Evolutionary conservation across 2,329 filamentous ascomycete species (phyloP), one percentile per base, ranked within the genome.

Genomic region (Fusarium sp.): DNA sequence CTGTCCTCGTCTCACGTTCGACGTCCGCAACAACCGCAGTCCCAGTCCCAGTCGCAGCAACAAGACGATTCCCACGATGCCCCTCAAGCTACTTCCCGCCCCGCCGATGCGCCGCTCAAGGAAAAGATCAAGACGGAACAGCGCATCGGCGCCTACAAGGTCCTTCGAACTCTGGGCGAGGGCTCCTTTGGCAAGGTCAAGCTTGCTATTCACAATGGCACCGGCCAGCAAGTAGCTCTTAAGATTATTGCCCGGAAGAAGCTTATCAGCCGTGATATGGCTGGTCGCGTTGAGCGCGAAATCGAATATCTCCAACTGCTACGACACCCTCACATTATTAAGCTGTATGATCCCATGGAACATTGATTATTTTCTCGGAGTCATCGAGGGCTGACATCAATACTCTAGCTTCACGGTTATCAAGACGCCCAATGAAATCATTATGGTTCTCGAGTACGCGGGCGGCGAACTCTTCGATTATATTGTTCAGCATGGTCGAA

Each of bases 161-260:
- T 98, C 61, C 87, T 97, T 74, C 91, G 91, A 79, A 98, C 95
- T 18, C 87, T 99, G 16, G 96, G 96, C 60, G 96, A 99, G 83
- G 96, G 96, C 49, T 98, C 95, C 5, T 99, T 99, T 80, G 96
- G 96, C 76, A 99, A 99, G 84, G 96, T 99, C 80, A 98, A 98
- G 86, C 89, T 99, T 75, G 96, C 96, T 24, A 92, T 95, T 44
- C 96, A 99, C 79, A 90, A 94, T 77, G 90, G 94, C 73, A 98
- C 93, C 73, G 93, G 93, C 71, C 95, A 98, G 81, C 93, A 98
- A 83, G 96, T 99, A 53, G 96, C 96, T 29, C 88, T 99, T 78
- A 99, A 99, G 87, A 98, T 98, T 78, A 99, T 99, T 77, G 93
- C 94, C 44, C 89, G 96, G 73, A 96, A 96, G 85, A 97, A 98